A percentile compares a stretch with the other conserved stretches of the same genome.
Evolutionary conservation across 192 early-diverging fungal genomes (phyloP).

Genomic region (Coemansia sp.): DNA sequence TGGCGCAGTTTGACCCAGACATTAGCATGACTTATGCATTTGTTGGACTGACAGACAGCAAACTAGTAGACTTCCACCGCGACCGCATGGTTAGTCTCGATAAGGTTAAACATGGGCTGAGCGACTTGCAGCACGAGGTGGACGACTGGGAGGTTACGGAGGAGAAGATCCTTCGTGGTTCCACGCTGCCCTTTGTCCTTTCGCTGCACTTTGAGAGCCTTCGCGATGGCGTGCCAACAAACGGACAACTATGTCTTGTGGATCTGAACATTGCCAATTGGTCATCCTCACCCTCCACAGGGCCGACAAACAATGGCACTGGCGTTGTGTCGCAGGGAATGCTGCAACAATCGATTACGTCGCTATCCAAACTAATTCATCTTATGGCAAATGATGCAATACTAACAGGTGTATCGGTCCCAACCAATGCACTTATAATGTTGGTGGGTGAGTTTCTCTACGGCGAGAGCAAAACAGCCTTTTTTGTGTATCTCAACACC

Average conservation of each 20-base stretch:
- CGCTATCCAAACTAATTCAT: constrained; percentile 37
- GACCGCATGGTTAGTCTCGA: constrained; percentile 33
- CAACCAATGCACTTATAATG: constrained; percentile 28
- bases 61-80: constrained; percentile 43
- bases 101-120: constrained; percentile 27
- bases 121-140: constrained; percentile 47
- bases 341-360: constrained; percentile 35
- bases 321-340: background rate
- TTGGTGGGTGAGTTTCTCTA: constrained; percentile 43
- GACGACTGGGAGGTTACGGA: constrained; percentile 49
- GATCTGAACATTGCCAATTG: constrained; percentile 43
- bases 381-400: constrained; percentile 40
- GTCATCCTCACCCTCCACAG: background rate
- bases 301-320: background rate
- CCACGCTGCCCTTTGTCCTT: constrained; percentile 48
- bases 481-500: constrained; percentile 39
- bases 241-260: constrained; percentile 44
- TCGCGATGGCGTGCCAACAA: constrained; percentile 28
- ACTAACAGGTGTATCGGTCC: constrained; percentile 34
- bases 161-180: constrained; percentile 38
- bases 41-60: constrained; percentile 46
- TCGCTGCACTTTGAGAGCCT: constrained; percentile 53
- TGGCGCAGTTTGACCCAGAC: constrained; percentile 42
- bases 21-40: constrained; percentile 54
- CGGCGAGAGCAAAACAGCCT: constrained; percentile 50